Base-by-base conservation (phyloP, 2,329 filamentous ascomycete species). In the Trichothecium roseum region DNA sequence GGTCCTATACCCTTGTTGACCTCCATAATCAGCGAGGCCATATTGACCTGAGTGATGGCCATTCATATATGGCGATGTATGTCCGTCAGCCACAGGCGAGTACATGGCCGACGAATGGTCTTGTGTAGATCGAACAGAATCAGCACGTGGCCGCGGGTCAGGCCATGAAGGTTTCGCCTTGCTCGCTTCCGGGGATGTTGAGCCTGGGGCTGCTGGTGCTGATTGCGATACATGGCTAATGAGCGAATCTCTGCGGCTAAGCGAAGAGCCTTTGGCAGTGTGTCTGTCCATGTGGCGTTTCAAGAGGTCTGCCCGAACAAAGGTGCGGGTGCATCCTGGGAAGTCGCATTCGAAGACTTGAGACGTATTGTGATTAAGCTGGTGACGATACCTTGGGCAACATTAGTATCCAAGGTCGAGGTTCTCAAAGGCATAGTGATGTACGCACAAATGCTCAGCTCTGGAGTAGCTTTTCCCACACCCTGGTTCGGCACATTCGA, bases 401-500 rank as follows among this genome's bases (percentile, higher is more conserved):
- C 26, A 41, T 62, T 40, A 57, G 51, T 37, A 36, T 28, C 8
- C 14, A 6, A 24, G 10, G 10, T 10, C 20, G 10, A 10, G 6
- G 10, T 24, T 24, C 20, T 24, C 6, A 24, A 10, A 22, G n/a
- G n/a, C n/a, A n/a, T n/a, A n/a, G 49, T 39, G 12, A 20, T 30
- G 30, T 26, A 39, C 70, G 69, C 74, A 95, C 64, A 98, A 67
- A 65, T 98, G 91, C 61, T 96, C 91, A 8, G 91, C 89, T 54
- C 91, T 76, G 18, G 89, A 95, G 57, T 98, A 98, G 54, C 82
- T 93, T 68, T 95, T 98, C 28, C 86, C 88, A 51, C 91, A 98
- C 28, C 82, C 85, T 44, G 84, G 79, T 40, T 86, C 77, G 5
- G 82, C 80, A 54, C 91, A 98, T 50, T 84, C 80, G 44, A 87